These are phyloP conservation scores for Leishmania major DNA, from an alignment of 208 protist genomes.

Conservation along the genomic window DNA sequence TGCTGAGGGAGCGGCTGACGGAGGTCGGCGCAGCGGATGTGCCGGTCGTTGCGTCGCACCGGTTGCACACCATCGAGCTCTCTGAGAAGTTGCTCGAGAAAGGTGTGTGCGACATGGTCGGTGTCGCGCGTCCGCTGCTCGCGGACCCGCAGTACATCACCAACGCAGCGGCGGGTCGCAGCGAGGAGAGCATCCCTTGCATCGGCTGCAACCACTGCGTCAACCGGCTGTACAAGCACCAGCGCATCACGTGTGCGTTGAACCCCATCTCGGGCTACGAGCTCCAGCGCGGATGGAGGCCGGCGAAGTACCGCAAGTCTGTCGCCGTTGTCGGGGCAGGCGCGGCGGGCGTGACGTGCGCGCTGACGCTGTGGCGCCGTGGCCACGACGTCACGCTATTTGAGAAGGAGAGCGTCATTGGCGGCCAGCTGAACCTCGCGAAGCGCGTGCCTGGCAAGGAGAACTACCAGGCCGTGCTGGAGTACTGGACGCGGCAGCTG, in stretches of 20 bases:
- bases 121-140: slow-evolving; percentile 89
- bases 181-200: slow-evolving; percentile 88
- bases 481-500: slow-evolving; percentile 91
- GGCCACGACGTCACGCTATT: slow-evolving; percentile 94
- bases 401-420: slow-evolving; percentile 73
- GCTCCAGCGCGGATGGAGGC: slow-evolving; percentile 65
- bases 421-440: slow-evolving; percentile 94
- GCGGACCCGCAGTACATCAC: slow-evolving; percentile 91
- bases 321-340: slow-evolving; percentile 93
- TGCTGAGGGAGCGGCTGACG: slow-evolving; percentile 59
- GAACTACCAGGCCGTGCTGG: slow-evolving; percentile 86
- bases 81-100: slow-evolving; percentile 75
- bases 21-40: slow-evolving; percentile 37
- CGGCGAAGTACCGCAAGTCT: slow-evolving; percentile 60
- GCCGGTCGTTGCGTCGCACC: slow-evolving; percentile 92
- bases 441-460: slow-evolving; percentile 95
- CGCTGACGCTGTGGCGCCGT: slow-evolving; percentile 87
- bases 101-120: slow-evolving; percentile 89
- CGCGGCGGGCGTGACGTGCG: slow-evolving; percentile 88
- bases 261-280: slow-evolving; percentile 93
- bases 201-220: slow-evolving; percentile 96
- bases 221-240: slow-evolving; percentile 90
- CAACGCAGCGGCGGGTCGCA: slow-evolving; percentile 69
- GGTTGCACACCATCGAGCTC: slow-evolving; percentile 87
- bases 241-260: slow-evolving; percentile 89